These are phyloP conservation scores for Pseudogymnoascus sp. DNA, from an alignment of 2,329 filamentous ascomycete species.

Conservation along the genomic window DNA sequence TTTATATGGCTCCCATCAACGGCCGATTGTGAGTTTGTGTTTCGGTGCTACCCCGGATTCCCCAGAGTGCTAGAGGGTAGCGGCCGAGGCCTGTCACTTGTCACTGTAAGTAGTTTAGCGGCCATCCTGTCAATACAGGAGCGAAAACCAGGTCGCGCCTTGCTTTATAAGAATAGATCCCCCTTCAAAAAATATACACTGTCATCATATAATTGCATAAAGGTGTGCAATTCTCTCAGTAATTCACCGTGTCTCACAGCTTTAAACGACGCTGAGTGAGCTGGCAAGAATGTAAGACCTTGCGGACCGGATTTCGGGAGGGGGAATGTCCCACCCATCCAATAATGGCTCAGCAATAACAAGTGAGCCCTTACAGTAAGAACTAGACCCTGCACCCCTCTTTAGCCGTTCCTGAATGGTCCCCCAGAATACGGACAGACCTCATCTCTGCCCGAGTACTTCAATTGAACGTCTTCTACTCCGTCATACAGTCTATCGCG, in stretches of 20 bases:
- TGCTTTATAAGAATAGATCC: background rate
- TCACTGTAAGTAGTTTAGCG: slow-evolving; percentile 9
- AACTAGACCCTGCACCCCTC: background rate
- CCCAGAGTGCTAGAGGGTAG: slow-evolving; percentile 6
- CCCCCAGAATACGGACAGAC: background rate
- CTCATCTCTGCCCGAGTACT: background rate
- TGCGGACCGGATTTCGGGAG: background rate
- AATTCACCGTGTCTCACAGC: background rate
- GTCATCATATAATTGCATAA: background rate
- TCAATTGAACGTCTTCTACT: slow-evolving; percentile 1
- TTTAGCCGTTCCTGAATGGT: slow-evolving; percentile 9
- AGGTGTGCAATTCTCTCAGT: too few species aligned
- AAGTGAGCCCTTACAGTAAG: background rate
- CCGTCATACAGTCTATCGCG: slow-evolving; percentile 2
- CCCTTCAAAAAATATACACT: background rate
- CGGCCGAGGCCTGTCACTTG: slow-evolving; percentile 3
- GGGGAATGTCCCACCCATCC: background rate
- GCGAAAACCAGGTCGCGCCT: background rate
- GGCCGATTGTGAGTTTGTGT: background rate
- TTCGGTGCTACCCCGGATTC: background rate
- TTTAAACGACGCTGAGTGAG: background rate
- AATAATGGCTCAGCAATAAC: background rate
- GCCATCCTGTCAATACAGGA: background rate
- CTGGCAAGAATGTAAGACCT: background rate
- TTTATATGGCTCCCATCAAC: background rate